Base-by-base conservation (phyloP, 2,329 filamentous ascomycete species). In the Alternaria sp. region DNA sequence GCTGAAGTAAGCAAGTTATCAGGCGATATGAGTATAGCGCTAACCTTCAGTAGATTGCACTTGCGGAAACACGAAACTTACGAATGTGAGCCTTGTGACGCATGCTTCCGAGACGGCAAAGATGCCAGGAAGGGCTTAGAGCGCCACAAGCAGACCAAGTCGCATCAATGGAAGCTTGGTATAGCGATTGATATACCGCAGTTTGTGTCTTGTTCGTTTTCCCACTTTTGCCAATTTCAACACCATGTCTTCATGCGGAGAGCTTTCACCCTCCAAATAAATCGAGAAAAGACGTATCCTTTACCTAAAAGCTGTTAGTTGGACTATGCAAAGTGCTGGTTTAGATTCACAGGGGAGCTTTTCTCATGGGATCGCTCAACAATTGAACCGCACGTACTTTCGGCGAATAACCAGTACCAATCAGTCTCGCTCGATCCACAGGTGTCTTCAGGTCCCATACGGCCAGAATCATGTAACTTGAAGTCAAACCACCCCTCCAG, bases 41-140 rank as follows among this genome's bases (percentile, higher is more conserved):
- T 53, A 17, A 53, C 9, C 1, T 24, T 14, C 21, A 3, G 11
- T 37, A 55, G 53, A 4, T 37, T 55, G 14, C 54, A 57, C 24
- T 14, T 48, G 3, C 39, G 40, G 29, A 52, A 31, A 46, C 49
- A 57, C 41, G 48, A 48, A n/a, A 52, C 40, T 2, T 48, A 48
- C 29, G 26, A 39, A 14, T 57, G 54, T 31, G 41, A 51, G 11
- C 23, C 39, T 21, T 57, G 54, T 23, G 39, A 52, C 11, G 13
- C 28, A 11, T 17, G 42, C 21, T 31, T 57, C 9, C 48, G 34
- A 13, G 42, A 41, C 17, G 42, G 54, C 28, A 57, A 57, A 14
- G 48, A 57, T 36, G 51, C 51, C 7, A 40, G 24, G 10, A 52
- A 57, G 34, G 54, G 52, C 21, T 17, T 51, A 3, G 28, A 41